Evolutionary conservation across 148 eudicot genomes (phyloP), one percentile per base, ranked within the genome.

Genomic region (Rhododendron griersonianum): DNA sequence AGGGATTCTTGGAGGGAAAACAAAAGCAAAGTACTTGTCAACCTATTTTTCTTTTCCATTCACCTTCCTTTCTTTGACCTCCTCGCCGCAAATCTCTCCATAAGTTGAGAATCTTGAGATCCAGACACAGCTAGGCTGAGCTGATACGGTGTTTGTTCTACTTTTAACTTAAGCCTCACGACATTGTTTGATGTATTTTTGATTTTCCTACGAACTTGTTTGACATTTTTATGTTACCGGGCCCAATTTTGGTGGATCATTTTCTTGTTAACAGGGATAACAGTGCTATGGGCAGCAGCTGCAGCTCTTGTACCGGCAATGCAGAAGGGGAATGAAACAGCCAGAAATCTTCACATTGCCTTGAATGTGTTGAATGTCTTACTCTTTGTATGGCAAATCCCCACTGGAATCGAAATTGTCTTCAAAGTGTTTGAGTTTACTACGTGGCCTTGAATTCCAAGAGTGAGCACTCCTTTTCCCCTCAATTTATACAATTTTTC

Each of bases 251-350:
- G 39, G 15, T 25, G 59, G 82, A 50, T 50, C 59, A 21, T 41
- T 83, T 41, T 57, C 69, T 41, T 28, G 53, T 39, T 45, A 88
- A 90, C 94, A 97, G 99, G 89, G 37, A 98, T 98, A 78, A 94
- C 99, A 7, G 96, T 94, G 86, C 91, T 98, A 37, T 98, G 99
- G 99, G 99, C 99, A 84, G 92, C 93, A 69, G 98, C 98, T 9
- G 99, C 98, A 15, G 94, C 99, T 19, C 91, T 95, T 71, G 98
- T 97, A 82, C 99, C 99, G 6, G 89, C 96, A 85, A 98, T 95
- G 99, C 99, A 98, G 90, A 97, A 94, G 91, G 99, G 99, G 86
- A 94, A 87, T 65, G 98, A 98, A 81, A 93, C 96, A 19, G 99
- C 99, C 5, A 92, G 99, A 88, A 98, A 82, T 92, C 96, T 98